Evolutionary conservation across 2,329 filamentous ascomycete species (phyloP), one percentile per base, ranked within the genome.

Genomic region (Metarhizium album): DNA sequence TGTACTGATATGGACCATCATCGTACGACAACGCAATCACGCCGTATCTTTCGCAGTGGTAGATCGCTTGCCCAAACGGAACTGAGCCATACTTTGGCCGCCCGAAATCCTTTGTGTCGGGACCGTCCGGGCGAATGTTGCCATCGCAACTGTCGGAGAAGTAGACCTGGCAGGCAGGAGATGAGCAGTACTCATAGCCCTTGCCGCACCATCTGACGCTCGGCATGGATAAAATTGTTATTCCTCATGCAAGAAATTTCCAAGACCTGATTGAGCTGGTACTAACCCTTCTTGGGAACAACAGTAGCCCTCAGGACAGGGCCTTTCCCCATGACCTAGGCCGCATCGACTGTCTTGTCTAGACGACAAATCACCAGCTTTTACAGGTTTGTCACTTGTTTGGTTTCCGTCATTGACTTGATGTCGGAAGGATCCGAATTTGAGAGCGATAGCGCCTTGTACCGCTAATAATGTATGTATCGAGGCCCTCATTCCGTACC

Each of bases 101-200:
- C 20, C 71, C 61, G 45, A 83, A 63, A 1, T 64, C 67, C 3
- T 72, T 71, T 1, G 81, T 84, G 52, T 80, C 76, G 8, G 70
- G 67, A 1, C 82, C 82, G 0, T 54, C 52, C 3, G 55, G 74
- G 53, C 47, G 78, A 72, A 57, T 69, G 56, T 83, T 83, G 49
- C 75, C 80, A 55, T 83, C 80, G 56, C 82, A 85, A 3, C 66
- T 74, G 20, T 79, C 71, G n/a, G 79, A 79, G 56, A 78, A 82
- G 55, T 74, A 65, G 58, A 82, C 78, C 60, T 79, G 73, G 59
- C 82, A 85, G 49, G 80, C 74, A 2, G 82, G 82, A 20, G 79
- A 74, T 29, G 72, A 71, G 65, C 82, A 85, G 64, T 82, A 80
- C 2, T 76, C 72, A 11, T 61, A 61, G 3, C 68, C 71, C n/a